A percentile compares a stretch with the other conserved stretches of the same genome.
These are phyloP conservation scores for Fusarium tuaranense DNA, from an alignment of 2,329 filamentous ascomycete species.

Conservation along the genomic window DNA sequence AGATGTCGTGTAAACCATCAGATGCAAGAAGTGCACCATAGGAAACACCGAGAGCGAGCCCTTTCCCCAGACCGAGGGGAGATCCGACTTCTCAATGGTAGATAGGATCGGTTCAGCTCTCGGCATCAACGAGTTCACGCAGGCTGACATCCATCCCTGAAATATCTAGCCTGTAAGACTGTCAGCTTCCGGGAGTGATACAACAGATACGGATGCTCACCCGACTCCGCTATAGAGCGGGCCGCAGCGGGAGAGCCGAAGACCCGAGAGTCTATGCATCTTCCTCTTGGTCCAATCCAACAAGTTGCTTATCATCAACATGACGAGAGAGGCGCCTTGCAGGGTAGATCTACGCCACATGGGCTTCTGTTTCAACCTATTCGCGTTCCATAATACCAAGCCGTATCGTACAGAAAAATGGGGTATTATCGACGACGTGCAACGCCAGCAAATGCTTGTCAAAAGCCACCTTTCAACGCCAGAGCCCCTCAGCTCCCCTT, in stretches of 20 bases:
- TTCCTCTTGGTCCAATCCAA: constrained; percentile 18
- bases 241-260: constrained; percentile 26
- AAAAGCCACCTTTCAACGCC: constrained; percentile 6
- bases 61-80: not conserved
- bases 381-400: constrained; percentile 30
- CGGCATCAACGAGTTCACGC: constrained; percentile 10
- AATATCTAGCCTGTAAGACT: constrained; percentile 7
- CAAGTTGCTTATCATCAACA: constrained; percentile 3
- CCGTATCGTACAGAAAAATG: constrained; percentile 25
- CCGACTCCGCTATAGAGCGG: constrained; percentile 22
- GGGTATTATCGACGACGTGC: constrained; percentile 38
- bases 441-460: constrained; percentile 41
- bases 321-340: constrained; percentile 25
- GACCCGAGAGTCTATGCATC: constrained; percentile 15
- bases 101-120: not conserved
- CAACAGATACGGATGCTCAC: constrained; percentile 19
- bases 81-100: not conserved
- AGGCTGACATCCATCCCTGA: not conserved
- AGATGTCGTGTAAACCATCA: constrained; percentile 9
- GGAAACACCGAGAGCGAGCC: constrained; percentile 3
- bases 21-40: not conserved
- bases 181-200: constrained; percentile 15
- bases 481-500: not conserved
- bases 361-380: constrained; percentile 31
- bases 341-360: constrained; percentile 36